Conservation (phyloP, 768 basidiomycete genomes). For the Tulasnella sp. region DNA sequence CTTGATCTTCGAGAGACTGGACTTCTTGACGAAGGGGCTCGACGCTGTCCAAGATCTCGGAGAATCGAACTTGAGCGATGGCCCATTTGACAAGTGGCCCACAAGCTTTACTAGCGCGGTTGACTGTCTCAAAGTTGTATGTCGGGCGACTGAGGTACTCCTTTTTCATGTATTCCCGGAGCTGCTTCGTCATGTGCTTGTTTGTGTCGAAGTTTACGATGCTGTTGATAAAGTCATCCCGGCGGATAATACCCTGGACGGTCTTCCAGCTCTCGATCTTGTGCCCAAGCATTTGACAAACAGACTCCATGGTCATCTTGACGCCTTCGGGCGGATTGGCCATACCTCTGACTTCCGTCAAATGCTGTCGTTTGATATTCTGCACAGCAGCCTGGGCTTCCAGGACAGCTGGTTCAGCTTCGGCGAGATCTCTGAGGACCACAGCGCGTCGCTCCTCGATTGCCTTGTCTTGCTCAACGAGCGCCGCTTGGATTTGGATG, state of each 20-base stretch:
- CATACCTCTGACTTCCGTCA: slow-evolving; percentile 97
- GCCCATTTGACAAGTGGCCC: slow-evolving; percentile 99
- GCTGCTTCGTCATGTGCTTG: slow-evolving; percentile 76
- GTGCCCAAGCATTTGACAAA: slow-evolving; percentile 91
- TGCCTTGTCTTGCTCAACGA: slow-evolving; percentile 82
- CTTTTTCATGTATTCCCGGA: slow-evolving; percentile 85
- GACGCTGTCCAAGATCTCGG: slow-evolving; percentile 93
- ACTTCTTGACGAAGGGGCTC: slow-evolving; percentile 96
- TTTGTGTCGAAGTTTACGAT: slow-evolving; percentile 95
- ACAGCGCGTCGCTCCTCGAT: slow-evolving; percentile 83
- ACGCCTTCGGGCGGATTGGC: slow-evolving; percentile 97
- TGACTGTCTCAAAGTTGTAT: slow-evolving; percentile 92
- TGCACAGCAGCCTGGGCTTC: slow-evolving; percentile 96
- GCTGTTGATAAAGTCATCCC: slow-evolving; percentile 92
- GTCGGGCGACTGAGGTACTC: slow-evolving; percentile 86
- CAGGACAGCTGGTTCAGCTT: slow-evolving; percentile 93
- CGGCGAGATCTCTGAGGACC: slow-evolving; percentile 91
- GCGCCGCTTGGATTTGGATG: slow-evolving; percentile 87
- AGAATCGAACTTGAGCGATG: slow-evolving; percentile 92
- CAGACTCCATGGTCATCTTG: slow-evolving; percentile 97
- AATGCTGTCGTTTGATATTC: slow-evolving; percentile 89
- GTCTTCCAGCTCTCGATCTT: slow-evolving; percentile 96
- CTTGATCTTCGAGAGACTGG: slow-evolving; percentile 82
- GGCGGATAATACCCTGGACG: slow-evolving; percentile 89
- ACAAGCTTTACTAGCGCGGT: slow-evolving; percentile 92